Conservation (phyloP, 225 moss, liverwort and hornwort species). For the Thuidium tamariscinum region DNA sequence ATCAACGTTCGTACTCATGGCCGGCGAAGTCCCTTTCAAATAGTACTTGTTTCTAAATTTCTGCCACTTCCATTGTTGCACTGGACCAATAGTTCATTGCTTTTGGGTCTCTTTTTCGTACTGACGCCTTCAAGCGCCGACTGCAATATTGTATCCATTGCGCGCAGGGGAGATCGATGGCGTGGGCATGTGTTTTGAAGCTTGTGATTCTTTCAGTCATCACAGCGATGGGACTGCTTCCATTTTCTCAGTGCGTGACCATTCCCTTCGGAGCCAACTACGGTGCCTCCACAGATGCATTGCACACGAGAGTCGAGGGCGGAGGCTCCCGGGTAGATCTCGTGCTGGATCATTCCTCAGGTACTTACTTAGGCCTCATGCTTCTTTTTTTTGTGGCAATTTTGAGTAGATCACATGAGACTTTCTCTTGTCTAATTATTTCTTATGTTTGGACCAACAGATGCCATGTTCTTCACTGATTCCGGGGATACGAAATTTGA, state of each 20-base stretch:
- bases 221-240: background rate
- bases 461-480: background rate
- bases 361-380: background rate
- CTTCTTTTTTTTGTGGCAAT: background rate
- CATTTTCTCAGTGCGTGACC: background rate
- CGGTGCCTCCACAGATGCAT: background rate
- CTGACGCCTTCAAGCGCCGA: background rate
- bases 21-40: background rate
- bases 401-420: background rate
- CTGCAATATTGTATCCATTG: background rate
- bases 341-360: conserved; percentile 1
- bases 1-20: background rate
- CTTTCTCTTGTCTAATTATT: background rate
- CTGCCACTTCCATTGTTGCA: background rate
- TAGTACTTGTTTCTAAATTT: background rate
- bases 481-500: background rate
- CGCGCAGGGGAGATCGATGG: conserved; percentile 2
- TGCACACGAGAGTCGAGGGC: conserved; percentile 1
- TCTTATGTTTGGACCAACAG: background rate
- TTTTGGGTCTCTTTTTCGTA: background rate
- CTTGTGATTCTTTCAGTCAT: background rate
- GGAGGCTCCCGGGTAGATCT: conserved; percentile 12
- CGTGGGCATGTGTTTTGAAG: background rate
- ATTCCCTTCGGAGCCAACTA: conserved; percentile 8
- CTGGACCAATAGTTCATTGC: background rate